A percentile compares a stretch with the other conserved stretches of the same genome.
These are phyloP conservation scores for Echinochloa phyllopogon DNA, from an alignment of 176 grass and related monocot species.

Conservation along the genomic window DNA sequence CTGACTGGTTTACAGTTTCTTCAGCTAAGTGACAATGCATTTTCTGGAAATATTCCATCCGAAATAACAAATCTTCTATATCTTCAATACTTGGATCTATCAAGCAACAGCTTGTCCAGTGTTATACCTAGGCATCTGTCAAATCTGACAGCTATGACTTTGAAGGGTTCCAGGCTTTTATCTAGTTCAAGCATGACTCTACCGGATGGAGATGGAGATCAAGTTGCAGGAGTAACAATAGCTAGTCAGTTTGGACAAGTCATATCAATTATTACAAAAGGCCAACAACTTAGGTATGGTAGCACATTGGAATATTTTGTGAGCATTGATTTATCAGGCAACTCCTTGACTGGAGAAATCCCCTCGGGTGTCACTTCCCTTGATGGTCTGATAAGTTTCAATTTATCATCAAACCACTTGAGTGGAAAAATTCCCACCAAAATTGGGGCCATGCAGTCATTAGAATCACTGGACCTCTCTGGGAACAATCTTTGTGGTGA, in stretches of 20 bases:
- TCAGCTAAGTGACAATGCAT: conserved; percentile 7
- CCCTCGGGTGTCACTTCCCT: conserved; percentile 34
- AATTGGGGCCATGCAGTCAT: conserved; percentile 28
- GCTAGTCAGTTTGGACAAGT: neutral
- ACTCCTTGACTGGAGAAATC: conserved; percentile 36
- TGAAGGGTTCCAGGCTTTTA: neutral
- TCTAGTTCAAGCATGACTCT: neutral
- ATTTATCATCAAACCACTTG: conserved; percentile 39
- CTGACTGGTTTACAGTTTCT: neutral
- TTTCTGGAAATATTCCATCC: conserved; percentile 37
- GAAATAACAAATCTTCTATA: neutral
- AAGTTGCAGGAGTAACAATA: neutral
- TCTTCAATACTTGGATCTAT: conserved; percentile 43
- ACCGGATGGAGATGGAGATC: neutral
- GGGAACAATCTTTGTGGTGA: conserved; percentile 34
- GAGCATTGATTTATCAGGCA: conserved; percentile 50
- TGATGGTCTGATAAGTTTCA: conserved; percentile 19
- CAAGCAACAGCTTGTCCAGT: conserved; percentile 34
- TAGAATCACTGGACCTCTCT: conserved; percentile 48
- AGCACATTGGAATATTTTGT: neutral
- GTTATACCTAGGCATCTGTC: conserved; percentile 17
- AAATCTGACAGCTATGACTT: conserved; percentile 33
- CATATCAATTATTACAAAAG: conserved; percentile 32
- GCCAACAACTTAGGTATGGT: neutral
- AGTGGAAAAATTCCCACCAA: neutral